Conservation (phyloP, 129 eudicot species). For the Centella asiatica region DNA sequence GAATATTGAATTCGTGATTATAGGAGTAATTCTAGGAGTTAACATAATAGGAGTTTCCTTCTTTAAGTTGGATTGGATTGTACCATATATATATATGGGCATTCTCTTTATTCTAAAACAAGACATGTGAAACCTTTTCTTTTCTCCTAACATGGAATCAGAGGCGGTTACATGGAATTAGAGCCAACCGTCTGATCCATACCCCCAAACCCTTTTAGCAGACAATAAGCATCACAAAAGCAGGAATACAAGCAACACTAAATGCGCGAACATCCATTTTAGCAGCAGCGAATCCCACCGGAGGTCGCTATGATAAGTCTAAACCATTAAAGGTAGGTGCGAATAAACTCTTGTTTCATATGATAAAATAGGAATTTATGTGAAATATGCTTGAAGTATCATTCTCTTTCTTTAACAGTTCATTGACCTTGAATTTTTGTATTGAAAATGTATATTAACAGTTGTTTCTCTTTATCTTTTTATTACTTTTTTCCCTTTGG, state of each 20-base stretch:
- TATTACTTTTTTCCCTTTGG: background rate
- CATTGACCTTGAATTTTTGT: background rate
- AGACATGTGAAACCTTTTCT: too few species aligned
- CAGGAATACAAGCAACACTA: constrained; percentile 95
- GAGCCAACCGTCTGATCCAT: too few species aligned
- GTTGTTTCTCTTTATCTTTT: background rate
- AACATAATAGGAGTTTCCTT: too few species aligned
- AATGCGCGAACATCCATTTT: constrained; percentile 91
- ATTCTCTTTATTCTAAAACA: too few species aligned
- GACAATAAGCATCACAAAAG: constrained; percentile 94
- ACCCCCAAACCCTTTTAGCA: too few species aligned
- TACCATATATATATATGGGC: too few species aligned
- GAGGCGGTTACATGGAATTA: too few species aligned
- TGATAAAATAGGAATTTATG: background rate
- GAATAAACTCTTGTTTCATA: background rate
- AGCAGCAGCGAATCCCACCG: constrained; percentile 98
- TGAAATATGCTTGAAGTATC: background rate
- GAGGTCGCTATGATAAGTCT: constrained; percentile 91
- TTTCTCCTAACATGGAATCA: too few species aligned
- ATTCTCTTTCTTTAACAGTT: background rate
- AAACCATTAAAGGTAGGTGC: constrained; percentile 88
- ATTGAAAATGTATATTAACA: background rate
- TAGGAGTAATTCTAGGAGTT: too few species aligned
- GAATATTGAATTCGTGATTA: too few species aligned
- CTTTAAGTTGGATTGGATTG: too few species aligned